Evolutionary conservation across 2,329 filamentous ascomycete species (phyloP).

Genomic region (Dryadomyces sulphureus): DNA sequence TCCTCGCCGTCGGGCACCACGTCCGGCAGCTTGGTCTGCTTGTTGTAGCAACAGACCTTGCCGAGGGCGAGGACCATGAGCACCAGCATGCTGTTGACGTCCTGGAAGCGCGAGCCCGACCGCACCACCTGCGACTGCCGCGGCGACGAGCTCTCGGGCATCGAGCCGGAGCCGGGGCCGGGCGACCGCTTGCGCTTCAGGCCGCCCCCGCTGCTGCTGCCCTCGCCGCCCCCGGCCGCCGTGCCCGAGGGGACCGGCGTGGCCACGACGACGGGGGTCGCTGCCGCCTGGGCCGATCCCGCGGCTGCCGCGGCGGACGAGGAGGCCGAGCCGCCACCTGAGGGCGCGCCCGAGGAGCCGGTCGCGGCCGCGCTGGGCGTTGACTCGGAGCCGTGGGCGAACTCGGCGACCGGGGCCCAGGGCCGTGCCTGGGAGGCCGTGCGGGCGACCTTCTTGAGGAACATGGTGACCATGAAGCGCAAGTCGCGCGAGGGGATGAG

Average conservation of each 20-base stretch:
- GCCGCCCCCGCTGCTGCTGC: conserved; percentile 11
- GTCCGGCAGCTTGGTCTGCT: conserved; percentile 36
- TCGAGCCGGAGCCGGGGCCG: neutral
- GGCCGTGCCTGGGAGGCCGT: neutral
- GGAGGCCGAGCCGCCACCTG: neutral
- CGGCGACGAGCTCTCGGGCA: conserved; percentile 12
- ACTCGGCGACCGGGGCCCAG: conserved; percentile 15
- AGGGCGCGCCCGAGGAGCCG: too few relatives aligned
- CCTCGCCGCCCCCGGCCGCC: neutral
- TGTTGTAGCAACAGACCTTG: conserved; percentile 56
- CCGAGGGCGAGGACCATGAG: conserved; percentile 75
- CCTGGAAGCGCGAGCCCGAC: conserved; percentile 41
- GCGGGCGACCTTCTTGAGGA: conserved; percentile 24
- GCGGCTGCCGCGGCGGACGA: neutral
- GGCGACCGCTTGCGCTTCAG: conserved; percentile 44
- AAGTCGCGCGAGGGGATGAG: conserved; percentile 41
- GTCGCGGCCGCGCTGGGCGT: conserved; percentile 2
- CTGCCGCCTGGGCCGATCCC: neutral
- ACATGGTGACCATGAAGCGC: conserved; percentile 35
- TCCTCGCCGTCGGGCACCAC: conserved; percentile 35
- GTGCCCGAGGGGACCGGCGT: neutral
- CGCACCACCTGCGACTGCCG: conserved; percentile 16
- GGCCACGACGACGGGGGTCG: neutral
- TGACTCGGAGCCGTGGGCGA: conserved; percentile 11
- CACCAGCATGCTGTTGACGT: conserved; percentile 67